Conservation (phyloP, 1,139 yeast genomes). For the Yamadazyma dushanensis region DNA sequence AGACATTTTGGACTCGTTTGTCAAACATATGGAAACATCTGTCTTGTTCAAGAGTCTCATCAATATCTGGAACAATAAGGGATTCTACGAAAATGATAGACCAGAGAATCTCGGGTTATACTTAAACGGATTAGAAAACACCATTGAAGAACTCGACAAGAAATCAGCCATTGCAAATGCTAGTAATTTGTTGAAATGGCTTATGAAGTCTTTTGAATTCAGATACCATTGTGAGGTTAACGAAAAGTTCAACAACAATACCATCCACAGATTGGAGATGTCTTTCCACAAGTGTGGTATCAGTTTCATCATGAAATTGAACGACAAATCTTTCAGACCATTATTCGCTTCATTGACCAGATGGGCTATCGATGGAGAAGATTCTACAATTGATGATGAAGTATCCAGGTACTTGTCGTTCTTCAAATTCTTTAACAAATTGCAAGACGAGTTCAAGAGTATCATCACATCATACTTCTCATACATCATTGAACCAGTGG, state of each 20-base stretch:
- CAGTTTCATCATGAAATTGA: constrained; percentile 80
- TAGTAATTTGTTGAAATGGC: constrained; percentile 66
- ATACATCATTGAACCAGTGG: constrained; percentile 75
- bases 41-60: constrained; percentile 63
- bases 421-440: constrained; percentile 81
- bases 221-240: constrained; percentile 45
- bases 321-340: constrained; percentile 90
- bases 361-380: constrained; percentile 91
- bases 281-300: constrained; percentile 74
- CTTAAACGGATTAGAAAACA: constrained; percentile 62
- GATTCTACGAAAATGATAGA: constrained; percentile 34
- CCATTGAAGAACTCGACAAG: constrained; percentile 69
- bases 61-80: constrained; percentile 53
- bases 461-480: constrained; percentile 88
- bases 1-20: constrained; percentile 62
- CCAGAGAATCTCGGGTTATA: constrained; percentile 70
- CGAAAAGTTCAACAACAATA: constrained; percentile 61
- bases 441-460: constrained; percentile 81
- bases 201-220: constrained; percentile 71
- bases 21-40: constrained; percentile 67
- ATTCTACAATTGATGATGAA: constrained; percentile 48
- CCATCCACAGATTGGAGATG: constrained; percentile 78
- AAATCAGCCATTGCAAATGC: constrained; percentile 73
- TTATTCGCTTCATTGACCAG: constrained; percentile 82
- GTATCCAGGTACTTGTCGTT: constrained; percentile 65